phyloP scores from a whole-genome alignment of 768 basidiomycete species.

The Russula lepida region DNA sequence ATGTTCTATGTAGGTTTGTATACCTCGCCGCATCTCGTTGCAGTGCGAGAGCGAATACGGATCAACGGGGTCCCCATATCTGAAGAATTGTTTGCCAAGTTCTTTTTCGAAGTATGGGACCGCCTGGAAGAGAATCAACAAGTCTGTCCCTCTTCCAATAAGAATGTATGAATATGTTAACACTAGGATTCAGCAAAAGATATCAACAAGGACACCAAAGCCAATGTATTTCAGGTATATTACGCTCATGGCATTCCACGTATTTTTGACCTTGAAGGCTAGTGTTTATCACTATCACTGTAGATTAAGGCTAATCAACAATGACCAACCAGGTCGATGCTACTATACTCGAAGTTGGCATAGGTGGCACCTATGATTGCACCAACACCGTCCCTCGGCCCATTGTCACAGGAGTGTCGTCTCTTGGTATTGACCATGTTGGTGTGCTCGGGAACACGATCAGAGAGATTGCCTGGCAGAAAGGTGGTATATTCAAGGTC shows the following conservation, averaged over 20 bases:
- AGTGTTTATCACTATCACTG: background rate
- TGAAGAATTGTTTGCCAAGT: conserved; percentile 80
- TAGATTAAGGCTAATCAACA: background rate
- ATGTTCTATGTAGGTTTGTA: conserved; percentile 59
- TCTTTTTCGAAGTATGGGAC: conserved; percentile 97
- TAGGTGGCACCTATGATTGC: conserved; percentile 90
- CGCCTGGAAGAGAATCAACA: conserved; percentile 51
- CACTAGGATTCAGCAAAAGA: conserved; percentile 33
- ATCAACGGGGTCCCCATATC: conserved; percentile 86
- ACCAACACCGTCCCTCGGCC: conserved; percentile 93
- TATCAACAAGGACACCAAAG: conserved; percentile 51
- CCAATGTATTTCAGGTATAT: conserved; percentile 93
- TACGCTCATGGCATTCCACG: conserved; percentile 87
- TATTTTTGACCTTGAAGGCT: conserved; percentile 69
- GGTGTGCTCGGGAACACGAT: conserved; percentile 82
- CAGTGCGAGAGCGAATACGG: conserved; percentile 91
- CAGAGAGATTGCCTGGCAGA: conserved; percentile 86
- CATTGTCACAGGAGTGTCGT: conserved; percentile 81
- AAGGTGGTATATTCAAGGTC: conserved; percentile 94
- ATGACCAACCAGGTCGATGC: conserved; percentile 56
- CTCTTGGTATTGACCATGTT: conserved; percentile 89
- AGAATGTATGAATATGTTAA: background rate
- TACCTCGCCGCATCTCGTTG: conserved; percentile 93
- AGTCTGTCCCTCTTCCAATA: conserved; percentile 34
- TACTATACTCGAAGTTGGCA: conserved; percentile 91